Conservation (phyloP, 352 stramenopile genomes). For the Phytophthora sp. region DNA sequence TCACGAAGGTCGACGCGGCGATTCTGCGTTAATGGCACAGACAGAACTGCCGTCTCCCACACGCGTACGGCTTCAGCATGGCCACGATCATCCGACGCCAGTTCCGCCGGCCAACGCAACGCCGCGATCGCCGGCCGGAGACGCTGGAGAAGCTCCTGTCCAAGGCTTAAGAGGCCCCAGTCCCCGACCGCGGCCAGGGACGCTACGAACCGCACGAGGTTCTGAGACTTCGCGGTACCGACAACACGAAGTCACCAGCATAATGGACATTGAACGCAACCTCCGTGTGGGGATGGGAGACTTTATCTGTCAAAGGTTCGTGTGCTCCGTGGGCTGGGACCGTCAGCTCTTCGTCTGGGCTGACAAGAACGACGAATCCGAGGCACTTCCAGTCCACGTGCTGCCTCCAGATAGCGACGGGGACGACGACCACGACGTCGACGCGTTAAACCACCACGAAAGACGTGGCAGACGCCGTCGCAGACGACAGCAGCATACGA, state of each 20-base stretch:
- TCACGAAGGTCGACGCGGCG: conserved; percentile 50
- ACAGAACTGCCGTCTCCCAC: conserved; percentile 62
- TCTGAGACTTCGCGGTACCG: conserved; percentile 50
- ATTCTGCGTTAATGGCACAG: conserved; percentile 39
- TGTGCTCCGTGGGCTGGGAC: conserved; percentile 87
- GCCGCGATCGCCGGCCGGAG: conserved; percentile 4
- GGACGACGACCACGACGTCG: conserved; percentile 30
- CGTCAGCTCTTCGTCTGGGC: conserved; percentile 84
- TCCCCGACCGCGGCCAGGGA: conserved; percentile 12
- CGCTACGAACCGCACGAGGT: conserved; percentile 6
- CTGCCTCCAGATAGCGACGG: conserved; percentile 46
- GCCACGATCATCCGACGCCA: conserved; percentile 28
- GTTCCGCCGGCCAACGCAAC: conserved; percentile 9
- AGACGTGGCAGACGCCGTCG: conserved; percentile 29
- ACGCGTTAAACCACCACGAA: conserved; percentile 27
- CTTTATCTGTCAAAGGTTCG: conserved; percentile 82
- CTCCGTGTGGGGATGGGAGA: conserved; percentile 81
- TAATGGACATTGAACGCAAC: conserved; percentile 82
- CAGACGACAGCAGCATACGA: conserved; percentile 53
- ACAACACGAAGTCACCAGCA: conserved; percentile 85
- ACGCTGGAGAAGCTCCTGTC: neutral
- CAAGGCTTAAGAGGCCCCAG: conserved; percentile 9
- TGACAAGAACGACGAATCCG: conserved; percentile 82
- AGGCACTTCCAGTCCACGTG: conserved; percentile 63
- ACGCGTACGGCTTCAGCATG: conserved; percentile 34